Percentiles rank a stretch among this genome's conserved stretches.
Conservation (phyloP, 192 early-diverging fungal genomes). For the Linnemannia schmuckeri region DNA sequence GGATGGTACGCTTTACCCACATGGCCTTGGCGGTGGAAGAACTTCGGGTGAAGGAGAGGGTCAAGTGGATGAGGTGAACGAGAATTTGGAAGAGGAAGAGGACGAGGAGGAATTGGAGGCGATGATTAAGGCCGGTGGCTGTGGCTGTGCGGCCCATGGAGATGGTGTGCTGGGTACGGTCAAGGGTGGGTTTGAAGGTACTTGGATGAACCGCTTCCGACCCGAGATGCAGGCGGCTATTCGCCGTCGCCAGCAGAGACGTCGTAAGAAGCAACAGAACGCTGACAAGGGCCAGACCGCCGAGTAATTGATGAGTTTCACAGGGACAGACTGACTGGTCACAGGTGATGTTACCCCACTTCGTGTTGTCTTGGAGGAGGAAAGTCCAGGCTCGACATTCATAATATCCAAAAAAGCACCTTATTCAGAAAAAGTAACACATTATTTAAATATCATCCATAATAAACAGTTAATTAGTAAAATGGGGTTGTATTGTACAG, state of each 20-base stretch:
- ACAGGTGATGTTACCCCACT: too few relatives aligned
- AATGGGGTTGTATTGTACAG: background rate
- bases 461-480: background rate
- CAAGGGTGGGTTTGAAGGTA: conserved; percentile 45
- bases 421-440: background rate
- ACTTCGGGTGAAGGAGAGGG: conserved; percentile 11
- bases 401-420: background rate
- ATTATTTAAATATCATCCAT: background rate
- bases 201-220: conserved; percentile 50
- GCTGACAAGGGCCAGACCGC: background rate
- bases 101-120: conserved; percentile 50
- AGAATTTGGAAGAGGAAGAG: conserved; percentile 12
- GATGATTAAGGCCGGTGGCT: conserved; percentile 51
- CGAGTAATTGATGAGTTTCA: background rate
- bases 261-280: conserved; percentile 14
- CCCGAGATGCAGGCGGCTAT: conserved; percentile 34
- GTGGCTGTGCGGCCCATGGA: conserved; percentile 51
- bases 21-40: background rate
- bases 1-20: background rate
- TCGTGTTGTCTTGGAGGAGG: too few relatives aligned
- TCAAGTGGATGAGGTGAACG: conserved; percentile 5
- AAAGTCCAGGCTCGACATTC: background rate
- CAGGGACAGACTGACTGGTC: background rate
- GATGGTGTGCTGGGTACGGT: conserved; percentile 39
- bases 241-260: conserved; percentile 36